Percentiles rank a stretch among this genome's conserved stretches.
Evolutionary conservation across 2,329 filamentous ascomycete species (phyloP).

Genomic region (Aciculosporium take): DNA sequence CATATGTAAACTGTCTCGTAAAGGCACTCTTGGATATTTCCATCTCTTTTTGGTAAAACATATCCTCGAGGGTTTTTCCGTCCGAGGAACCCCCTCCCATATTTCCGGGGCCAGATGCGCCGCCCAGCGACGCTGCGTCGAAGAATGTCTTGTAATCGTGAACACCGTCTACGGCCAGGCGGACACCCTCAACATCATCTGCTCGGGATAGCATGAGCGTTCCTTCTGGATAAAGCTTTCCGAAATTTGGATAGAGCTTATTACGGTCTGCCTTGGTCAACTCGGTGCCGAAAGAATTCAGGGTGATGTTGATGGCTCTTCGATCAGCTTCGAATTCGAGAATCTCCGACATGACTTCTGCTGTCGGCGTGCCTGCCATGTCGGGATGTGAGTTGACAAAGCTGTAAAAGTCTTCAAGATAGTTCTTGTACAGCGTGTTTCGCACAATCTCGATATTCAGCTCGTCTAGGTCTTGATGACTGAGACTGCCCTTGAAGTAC

Average conservation of each 20-base stretch:
- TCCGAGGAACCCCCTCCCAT: conserved; percentile 70
- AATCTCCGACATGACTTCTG: conserved; percentile 91
- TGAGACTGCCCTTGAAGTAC: conserved; percentile 94
- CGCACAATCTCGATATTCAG: conserved; percentile 98
- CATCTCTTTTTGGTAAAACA: conserved; percentile 99
- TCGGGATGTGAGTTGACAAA: conserved; percentile 87
- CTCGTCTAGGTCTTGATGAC: conserved; percentile 93
- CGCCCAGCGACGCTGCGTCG: conserved; percentile 70
- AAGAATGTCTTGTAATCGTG: conserved; percentile 93
- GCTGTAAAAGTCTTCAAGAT: conserved; percentile 90
- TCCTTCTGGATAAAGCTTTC: conserved; percentile 83
- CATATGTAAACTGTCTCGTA: conserved; percentile 88
- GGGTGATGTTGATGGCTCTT: conserved; percentile 94
- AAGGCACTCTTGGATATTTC: conserved; percentile 92
- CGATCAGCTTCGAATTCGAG: conserved; percentile 94
- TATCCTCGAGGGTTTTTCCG: conserved; percentile 81
- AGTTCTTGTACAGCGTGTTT: conserved; percentile 99
- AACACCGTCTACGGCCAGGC: conserved; percentile 84
- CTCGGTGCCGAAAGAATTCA: conserved; percentile 97
- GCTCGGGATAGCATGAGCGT: conserved; percentile 88
- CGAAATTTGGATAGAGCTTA: conserved; percentile 91
- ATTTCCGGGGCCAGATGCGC: conserved; percentile 61
- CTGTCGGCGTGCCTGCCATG: conserved; percentile 74
- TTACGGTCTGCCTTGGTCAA: conserved; percentile 84
- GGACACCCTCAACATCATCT: conserved; percentile 87